Base-by-base conservation (phyloP, 1,139 yeast genomes). In the Suhomyces bokatorum region DNA sequence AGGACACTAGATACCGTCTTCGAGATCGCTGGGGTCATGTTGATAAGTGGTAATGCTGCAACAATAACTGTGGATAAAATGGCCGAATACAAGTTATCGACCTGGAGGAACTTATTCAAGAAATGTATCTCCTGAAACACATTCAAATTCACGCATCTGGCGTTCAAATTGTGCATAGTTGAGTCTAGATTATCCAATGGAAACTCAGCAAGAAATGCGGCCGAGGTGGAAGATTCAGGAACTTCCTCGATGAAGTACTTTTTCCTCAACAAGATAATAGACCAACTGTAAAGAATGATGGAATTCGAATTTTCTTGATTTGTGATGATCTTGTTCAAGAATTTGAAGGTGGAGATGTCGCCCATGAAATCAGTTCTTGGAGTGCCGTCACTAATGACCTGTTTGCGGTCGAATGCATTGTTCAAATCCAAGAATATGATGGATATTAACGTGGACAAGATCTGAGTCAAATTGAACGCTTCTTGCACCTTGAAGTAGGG, bases 261-360 rank as follows among this genome's bases (percentile, higher is more conserved):
- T 49, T 84, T 81, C 42, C 84, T 69, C 52, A 81, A 81, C 8
- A 85, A 59, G 6, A 84, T 65, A 16, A 87, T 77, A 11, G 88
- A 79, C 96, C 96, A 89, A 28, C 83, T 77, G 54, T 86, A 85
- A 40, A 79, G 62, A 1, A 83, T 66, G 4, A 85, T 67, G 0
- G 88, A 64, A 47, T 80, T 78, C 12, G 52, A 46, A 40, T 63
- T 64, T 20, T 52, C 34, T 2, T 65, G 51, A 10, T 67, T 60
- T 0, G 65, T 56, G 13, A 72, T 62, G 4, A 71, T 53, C 5
- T 56, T 58, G 54, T 75, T 78, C 20, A 80, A 68, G 41, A 57
- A 53, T 40, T 60, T 58, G 47, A 87, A 70, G 1, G 70, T 59
- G 0, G 59, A 55, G 0, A 77, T 63, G 49, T 80, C 77, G 35